Evolutionary conservation across 2,329 filamentous ascomycete species (phyloP).

Genomic region (Chalara sp.): DNA sequence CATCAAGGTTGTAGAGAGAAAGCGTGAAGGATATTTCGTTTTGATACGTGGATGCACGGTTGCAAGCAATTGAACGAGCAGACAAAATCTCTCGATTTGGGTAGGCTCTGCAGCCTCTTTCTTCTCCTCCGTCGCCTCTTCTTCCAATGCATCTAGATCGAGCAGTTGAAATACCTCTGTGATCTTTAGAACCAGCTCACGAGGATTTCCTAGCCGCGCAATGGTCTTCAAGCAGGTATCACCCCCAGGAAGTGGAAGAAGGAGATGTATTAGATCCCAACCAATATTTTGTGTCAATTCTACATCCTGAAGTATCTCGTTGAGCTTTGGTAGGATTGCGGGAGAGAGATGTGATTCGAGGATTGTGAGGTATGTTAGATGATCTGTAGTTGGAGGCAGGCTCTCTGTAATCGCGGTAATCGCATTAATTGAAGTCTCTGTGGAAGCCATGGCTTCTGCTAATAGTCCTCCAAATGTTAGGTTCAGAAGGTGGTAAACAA

Average conservation of each 20-base stretch:
- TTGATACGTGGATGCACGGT: conserved; percentile 69
- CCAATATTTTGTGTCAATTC: conserved; percentile 69
- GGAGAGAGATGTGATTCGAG: conserved; percentile 66
- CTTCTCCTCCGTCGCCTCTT: conserved; percentile 19
- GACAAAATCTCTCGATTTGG: conserved; percentile 50
- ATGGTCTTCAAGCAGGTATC: conserved; percentile 67
- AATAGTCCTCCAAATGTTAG: too few relatives aligned
- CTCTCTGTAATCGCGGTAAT: conserved; percentile 23
- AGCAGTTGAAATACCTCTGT: conserved; percentile 63
- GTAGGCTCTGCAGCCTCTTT: conserved; percentile 16
- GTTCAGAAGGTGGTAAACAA: too few relatives aligned
- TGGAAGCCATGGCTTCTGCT: background rate
- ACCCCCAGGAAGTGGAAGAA: conserved; percentile 62
- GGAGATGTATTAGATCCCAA: conserved; percentile 75
- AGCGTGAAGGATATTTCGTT: conserved; percentile 71
- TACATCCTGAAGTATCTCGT: conserved; percentile 62
- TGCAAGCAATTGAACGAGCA: conserved; percentile 63
- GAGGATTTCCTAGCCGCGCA: conserved; percentile 69
- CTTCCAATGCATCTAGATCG: conserved; percentile 35
- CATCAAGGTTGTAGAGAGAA: conserved; percentile 69
- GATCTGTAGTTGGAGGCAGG: conserved; percentile 49
- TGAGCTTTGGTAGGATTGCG: conserved; percentile 59
- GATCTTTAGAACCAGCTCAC: conserved; percentile 76
- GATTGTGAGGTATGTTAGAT: conserved; percentile 72
- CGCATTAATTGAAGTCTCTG: conserved; percentile 7